Percentiles rank a stretch among this genome's conserved stretches.
These are phyloP conservation scores for Eucalyptus curtisii DNA, from an alignment of 345 rosid species.

Conservation along the genomic window DNA sequence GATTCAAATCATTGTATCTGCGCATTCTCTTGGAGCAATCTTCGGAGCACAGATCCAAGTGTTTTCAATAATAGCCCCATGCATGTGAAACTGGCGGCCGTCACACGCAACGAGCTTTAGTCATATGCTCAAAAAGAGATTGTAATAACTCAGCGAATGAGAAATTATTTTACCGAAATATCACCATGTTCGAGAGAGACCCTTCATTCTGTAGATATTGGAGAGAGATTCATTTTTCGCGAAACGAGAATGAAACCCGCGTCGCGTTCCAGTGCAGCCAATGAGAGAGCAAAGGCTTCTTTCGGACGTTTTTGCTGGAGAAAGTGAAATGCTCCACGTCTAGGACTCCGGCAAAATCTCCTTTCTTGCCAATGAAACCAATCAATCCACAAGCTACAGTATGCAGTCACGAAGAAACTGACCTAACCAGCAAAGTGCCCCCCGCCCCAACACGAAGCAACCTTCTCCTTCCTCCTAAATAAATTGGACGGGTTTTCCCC, in stretches of 20 bases:
- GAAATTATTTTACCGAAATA: background rate
- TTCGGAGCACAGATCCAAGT: rapidly evolving
- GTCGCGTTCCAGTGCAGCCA: background rate
- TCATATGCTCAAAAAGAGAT: background rate
- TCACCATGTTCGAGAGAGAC: background rate
- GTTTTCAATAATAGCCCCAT: background rate
- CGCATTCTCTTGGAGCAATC: background rate
- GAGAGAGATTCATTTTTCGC: too few species aligned
- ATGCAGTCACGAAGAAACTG: background rate
- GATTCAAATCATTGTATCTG: background rate
- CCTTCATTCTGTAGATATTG: background rate
- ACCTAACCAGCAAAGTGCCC: background rate
- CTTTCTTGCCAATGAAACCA: background rate
- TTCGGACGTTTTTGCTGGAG: background rate
- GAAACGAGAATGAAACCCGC: background rate
- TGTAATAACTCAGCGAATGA: background rate
- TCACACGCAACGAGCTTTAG: background rate
- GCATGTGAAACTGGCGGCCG: background rate
- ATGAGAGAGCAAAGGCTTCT: background rate
- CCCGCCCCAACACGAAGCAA: background rate
- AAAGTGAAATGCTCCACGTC: background rate
- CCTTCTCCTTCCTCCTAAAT: too few species aligned
- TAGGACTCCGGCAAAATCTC: rapidly evolving
- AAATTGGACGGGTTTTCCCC: background rate
- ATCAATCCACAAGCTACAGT: background rate